Evolutionary conservation across 2,329 filamentous ascomycete species (phyloP).

Genomic region (Neofusicoccum umdonicola): DNA sequence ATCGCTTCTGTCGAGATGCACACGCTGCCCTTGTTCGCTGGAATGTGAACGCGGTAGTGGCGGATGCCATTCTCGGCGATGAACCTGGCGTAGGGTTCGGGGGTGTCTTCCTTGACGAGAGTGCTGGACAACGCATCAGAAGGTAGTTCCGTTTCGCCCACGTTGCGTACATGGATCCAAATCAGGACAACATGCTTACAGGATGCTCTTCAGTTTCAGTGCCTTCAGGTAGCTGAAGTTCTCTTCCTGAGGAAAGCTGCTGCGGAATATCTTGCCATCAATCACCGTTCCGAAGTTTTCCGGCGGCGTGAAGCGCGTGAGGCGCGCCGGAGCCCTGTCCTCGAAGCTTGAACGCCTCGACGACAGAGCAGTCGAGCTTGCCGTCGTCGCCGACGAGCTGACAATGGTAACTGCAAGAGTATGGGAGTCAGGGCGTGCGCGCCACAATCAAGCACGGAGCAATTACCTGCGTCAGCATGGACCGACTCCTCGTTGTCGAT

Average conservation of each 20-base stretch:
- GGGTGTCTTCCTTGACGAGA: constrained; percentile 50
- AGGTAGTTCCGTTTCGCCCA: background rate
- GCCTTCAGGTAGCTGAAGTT: constrained; percentile 69
- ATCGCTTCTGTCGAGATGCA: constrained; percentile 51
- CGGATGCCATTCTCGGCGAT: constrained; percentile 65
- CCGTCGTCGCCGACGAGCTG: constrained; percentile 1
- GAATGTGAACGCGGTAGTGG: constrained; percentile 73
- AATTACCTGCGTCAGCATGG: constrained; percentile 11
- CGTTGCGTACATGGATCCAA: background rate
- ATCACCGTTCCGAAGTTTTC: constrained; percentile 75
- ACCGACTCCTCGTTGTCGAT: background rate
- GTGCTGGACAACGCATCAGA: constrained; percentile 40
- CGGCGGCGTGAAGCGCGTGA: constrained; percentile 49
- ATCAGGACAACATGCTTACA: constrained; percentile 53
- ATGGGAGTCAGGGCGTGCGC: constrained; percentile 6
- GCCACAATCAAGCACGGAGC: constrained; percentile 9
- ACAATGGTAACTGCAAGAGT: background rate
- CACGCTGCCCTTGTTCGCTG: constrained; percentile 76
- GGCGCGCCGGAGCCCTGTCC: constrained; percentile 30
- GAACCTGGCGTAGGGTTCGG: constrained; percentile 56
- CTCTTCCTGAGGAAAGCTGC: constrained; percentile 70
- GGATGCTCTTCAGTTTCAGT: constrained; percentile 73
- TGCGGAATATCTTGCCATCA: constrained; percentile 72
- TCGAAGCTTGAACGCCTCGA: constrained; percentile 16
- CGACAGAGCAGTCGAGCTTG: constrained; percentile 9